phyloP scores from a whole-genome alignment of 768 basidiomycete species.

The Macrolepiota dolichaula region DNA sequence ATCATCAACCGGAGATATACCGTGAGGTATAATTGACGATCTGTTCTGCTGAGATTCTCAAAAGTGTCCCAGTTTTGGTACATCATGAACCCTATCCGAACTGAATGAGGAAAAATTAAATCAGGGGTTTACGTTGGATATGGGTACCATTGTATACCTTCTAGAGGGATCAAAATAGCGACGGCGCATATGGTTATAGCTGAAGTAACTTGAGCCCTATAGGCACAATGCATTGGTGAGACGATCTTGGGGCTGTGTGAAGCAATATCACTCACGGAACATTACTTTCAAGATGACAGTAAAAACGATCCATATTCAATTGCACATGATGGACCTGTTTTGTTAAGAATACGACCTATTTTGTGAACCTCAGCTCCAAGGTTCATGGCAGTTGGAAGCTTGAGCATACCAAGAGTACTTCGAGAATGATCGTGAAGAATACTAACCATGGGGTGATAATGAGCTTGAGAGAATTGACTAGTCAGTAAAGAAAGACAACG shows the following conservation, averaged over 20 bases:
- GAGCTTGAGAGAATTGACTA: background rate
- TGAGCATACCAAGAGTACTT: constrained; percentile 1
- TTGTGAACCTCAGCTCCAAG: background rate
- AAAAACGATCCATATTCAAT: background rate
- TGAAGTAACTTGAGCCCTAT: background rate
- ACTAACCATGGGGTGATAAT: constrained; percentile 4
- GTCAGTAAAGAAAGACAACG: background rate
- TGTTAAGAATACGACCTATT: background rate
- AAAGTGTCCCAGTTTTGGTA: constrained; percentile 9
- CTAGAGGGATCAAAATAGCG: constrained; percentile 5
- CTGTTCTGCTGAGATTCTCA: background rate
- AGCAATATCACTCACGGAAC: background rate
- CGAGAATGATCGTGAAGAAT: constrained; percentile 3
- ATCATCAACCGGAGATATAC: background rate
- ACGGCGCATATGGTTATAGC: background rate
- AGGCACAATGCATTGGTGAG: background rate
- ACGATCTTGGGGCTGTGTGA: background rate
- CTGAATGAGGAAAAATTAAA: background rate
- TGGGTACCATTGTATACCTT: background rate
- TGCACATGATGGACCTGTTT: background rate
- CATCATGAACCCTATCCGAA: background rate
- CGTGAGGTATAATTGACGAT: constrained; percentile 2
- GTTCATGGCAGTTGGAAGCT: background rate
- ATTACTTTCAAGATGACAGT: constrained; percentile 6
- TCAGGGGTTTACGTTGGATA: background rate